These are phyloP conservation scores for Fusarium compactum DNA, from an alignment of 2,329 filamentous ascomycete genomes.

Conservation along the genomic window DNA sequence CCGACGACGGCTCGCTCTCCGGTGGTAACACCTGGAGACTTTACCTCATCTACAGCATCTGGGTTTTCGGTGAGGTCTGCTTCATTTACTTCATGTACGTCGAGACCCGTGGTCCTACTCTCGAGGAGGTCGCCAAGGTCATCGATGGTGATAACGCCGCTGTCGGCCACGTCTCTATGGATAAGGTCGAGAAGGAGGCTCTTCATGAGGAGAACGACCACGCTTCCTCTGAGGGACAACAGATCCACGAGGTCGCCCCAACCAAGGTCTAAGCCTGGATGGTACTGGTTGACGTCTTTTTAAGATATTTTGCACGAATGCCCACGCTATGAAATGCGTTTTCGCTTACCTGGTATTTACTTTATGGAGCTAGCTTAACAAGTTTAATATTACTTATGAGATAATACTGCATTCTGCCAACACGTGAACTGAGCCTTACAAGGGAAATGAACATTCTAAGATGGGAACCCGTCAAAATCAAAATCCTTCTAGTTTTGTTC, in stretches of 20 bases:
- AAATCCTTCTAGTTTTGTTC: neutral
- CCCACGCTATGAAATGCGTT: neutral
- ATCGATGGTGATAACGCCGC: constrained; percentile 74
- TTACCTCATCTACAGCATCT: constrained; percentile 74
- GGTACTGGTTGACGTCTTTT: neutral
- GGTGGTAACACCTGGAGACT: constrained; percentile 72
- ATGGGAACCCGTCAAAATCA: rapidly evolving
- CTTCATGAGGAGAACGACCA: constrained; percentile 9
- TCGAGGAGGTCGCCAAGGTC: constrained; percentile 71
- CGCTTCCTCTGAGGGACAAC: constrained; percentile 8
- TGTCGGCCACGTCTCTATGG: constrained; percentile 65
- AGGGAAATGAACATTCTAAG: rapidly evolving
- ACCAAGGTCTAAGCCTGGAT: constrained; percentile 3
- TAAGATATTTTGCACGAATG: neutral
- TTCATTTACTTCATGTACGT: constrained; percentile 76
- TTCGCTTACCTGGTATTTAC: neutral
- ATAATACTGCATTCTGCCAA: rapidly evolving
- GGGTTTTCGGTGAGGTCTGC: constrained; percentile 69
- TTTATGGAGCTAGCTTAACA: neutral
- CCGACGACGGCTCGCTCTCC: constrained; percentile 53
- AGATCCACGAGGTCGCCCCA: constrained; percentile 10
- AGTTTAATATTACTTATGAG: constrained; percentile 12
- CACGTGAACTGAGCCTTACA: neutral
- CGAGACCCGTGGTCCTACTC: constrained; percentile 77
- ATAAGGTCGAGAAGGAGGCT: constrained; percentile 66